Conservation (phyloP, 106 monocot genomes). For the Acorus gramineus region DNA sequence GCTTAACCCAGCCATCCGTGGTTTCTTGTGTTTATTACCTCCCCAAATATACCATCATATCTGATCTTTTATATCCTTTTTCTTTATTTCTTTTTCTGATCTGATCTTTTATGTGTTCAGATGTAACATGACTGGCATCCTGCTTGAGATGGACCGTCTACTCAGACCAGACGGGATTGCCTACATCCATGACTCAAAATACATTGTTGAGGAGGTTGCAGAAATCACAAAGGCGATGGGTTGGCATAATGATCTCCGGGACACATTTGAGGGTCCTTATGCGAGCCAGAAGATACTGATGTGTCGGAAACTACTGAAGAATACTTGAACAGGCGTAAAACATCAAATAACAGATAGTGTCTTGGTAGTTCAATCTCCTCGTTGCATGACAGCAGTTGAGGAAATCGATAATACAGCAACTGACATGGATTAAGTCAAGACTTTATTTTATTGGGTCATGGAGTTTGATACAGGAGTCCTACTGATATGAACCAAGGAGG, state of each 20-base stretch:
- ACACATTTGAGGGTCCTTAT: conserved; percentile 70
- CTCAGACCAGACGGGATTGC: conserved; percentile 69
- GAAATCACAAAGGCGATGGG: conserved; percentile 58
- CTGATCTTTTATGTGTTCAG: conserved; percentile 13
- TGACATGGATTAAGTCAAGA: too few relatives aligned
- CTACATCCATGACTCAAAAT: conserved; percentile 50
- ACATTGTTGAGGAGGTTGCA: conserved; percentile 49
- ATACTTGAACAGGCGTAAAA: not conserved
- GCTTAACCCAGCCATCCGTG: too few relatives aligned
- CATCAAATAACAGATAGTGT: too few relatives aligned
- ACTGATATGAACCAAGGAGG: too few relatives aligned
- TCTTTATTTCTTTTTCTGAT: not conserved
- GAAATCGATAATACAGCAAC: too few relatives aligned
- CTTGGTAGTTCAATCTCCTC: too few relatives aligned
- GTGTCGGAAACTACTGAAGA: conserved; percentile 39
- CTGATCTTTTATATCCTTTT: too few relatives aligned
- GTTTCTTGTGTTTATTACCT: too few relatives aligned
- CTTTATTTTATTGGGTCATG: too few relatives aligned
- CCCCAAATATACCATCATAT: too few relatives aligned
- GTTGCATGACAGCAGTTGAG: too few relatives aligned
- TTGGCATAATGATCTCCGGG: conserved; percentile 40
- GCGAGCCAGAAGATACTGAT: conserved; percentile 51
- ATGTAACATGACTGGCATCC: conserved; percentile 58
- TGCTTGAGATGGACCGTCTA: conserved; percentile 94
- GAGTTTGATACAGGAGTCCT: too few relatives aligned